Conservation (phyloP, 2,329 filamentous ascomycete species). For the Cladophialophora carrionii region DNA sequence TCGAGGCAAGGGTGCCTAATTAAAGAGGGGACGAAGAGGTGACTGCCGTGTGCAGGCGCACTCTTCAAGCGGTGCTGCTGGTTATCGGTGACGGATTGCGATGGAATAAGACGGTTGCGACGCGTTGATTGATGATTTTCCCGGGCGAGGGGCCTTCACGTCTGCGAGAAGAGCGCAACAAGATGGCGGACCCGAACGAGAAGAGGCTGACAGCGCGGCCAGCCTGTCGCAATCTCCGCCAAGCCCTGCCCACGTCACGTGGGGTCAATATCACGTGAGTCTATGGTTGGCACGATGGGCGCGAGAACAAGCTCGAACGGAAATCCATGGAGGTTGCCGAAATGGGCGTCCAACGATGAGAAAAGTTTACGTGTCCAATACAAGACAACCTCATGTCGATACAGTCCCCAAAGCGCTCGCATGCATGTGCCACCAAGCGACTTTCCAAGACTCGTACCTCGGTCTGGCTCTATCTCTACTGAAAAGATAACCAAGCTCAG, state of each 20-base stretch:
- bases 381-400: not conserved
- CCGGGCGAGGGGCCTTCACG: slow-evolving; percentile 32
- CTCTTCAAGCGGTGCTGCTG: slow-evolving; percentile 28
- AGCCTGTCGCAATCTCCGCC: slow-evolving; percentile 5
- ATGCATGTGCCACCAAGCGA: not conserved
- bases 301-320: not conserved
- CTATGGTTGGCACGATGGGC: not conserved
- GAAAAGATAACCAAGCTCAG: not conserved
- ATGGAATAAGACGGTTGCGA: slow-evolving; percentile 36
- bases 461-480: not conserved
- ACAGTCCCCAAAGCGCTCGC: not conserved
- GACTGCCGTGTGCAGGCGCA: slow-evolving; percentile 27
- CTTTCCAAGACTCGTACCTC: not conserved
- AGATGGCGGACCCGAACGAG: slow-evolving; percentile 22
- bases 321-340: not conserved
- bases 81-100: slow-evolving; percentile 26
- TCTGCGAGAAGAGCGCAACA: slow-evolving; percentile 23
- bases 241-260: not conserved
- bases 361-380: not conserved
- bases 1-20: slow-evolving; percentile 27
- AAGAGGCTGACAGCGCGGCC: slow-evolving; percentile 10
- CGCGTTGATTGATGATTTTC: slow-evolving; percentile 38
- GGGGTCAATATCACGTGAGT: not conserved
- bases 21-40: slow-evolving; percentile 36
- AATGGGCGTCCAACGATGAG: not conserved